Base-by-base conservation (phyloP, 768 basidiomycete species). In the Tulasnella sp. region DNA sequence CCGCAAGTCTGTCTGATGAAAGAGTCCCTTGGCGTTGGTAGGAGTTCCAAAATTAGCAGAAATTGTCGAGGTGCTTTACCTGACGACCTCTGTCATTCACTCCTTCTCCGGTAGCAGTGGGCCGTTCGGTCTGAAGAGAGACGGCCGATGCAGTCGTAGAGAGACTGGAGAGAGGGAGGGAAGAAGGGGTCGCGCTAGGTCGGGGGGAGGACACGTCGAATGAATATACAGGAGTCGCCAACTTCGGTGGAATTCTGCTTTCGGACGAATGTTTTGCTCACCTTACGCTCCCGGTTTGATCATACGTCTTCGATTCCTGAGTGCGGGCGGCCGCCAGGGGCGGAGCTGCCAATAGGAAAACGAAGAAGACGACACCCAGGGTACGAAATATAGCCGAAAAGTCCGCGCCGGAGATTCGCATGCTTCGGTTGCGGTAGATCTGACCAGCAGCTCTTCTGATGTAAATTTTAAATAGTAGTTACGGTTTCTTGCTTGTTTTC, bases 11-110 rank as follows among this genome's bases (percentile, higher is more conserved):
- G 31, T 34, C 62, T 68, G 58, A 27, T 31, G 31, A 34, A 36
- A 14, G 2, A 68, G 3, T 27, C 62, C 34, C 34, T 31, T 24
- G 12, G 27, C 24, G 31, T 68, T 5, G 34, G 62, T 34, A 27
- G 12, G n/a, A 3, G 31, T 6, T 27, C 62, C 62, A 68, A 68
- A 24, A 16, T 1, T 27, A 68, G 9, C 31, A 36, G 31, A 68
- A 68, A 3, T 40, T 68, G 31, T 68, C 8, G 34, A 27, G 18
- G 7, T 68, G 16, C 27, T 68, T 68, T 36, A 68, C 62, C 62
- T 68, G 62, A 68, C 62, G 62, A 68, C 62, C 62, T 68, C 62
- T 68, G 31, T 68, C 62, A 68, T 68, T 68, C 62, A 68, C 62
- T 68, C 62, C 62, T 68, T 68, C 62, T 34, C 62, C 62, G 62